These are phyloP conservation scores for Protoeuglena noctilucae DNA, from an alignment of 139 green algal genomes.

Conservation along the genomic window DNA sequence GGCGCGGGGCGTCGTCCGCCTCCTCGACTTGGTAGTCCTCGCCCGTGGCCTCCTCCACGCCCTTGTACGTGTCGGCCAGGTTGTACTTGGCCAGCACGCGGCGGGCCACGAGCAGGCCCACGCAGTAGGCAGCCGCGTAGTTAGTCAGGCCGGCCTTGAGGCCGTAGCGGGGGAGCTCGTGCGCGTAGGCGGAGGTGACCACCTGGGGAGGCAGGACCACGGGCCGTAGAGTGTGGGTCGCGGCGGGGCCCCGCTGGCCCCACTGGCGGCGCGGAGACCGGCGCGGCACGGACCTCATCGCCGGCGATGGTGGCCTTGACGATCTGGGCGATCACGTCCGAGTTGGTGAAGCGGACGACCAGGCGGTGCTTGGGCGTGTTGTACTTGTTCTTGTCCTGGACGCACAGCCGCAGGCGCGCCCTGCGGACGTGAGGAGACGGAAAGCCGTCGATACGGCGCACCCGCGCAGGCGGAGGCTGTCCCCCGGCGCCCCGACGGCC, in stretches of 20 bases:
- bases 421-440: too few species aligned
- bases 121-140: conserved; percentile 88
- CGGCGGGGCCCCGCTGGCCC: too few species aligned
- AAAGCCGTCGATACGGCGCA: too few species aligned
- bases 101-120: conserved; percentile 83
- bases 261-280: too few species aligned
- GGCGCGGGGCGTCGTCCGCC: conserved; percentile 67
- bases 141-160: conserved; percentile 89
- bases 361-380: conserved; percentile 91
- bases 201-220: too few species aligned
- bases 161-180: conserved; percentile 87
- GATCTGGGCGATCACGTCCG: conserved; percentile 72
- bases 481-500: too few species aligned
- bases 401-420: conserved; percentile 68
- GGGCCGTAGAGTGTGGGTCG: too few species aligned
- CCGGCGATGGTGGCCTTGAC: conserved; percentile 84
- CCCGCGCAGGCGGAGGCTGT: too few species aligned
- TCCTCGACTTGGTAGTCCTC: conserved; percentile 95
- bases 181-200: conserved; percentile 71
- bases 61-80: conserved; percentile 77
- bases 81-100: conserved; percentile 84
- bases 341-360: conserved; percentile 69
- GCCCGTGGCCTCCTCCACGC: conserved; percentile 37
- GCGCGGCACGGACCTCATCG: conserved; percentile 77
- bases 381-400: conserved; percentile 99